Percentiles rank a stretch among this genome's conserved stretches.
These are phyloP conservation scores for Aspergillus affinis DNA, from an alignment of 495 filamentous ascomycete species.

Conservation along the genomic window DNA sequence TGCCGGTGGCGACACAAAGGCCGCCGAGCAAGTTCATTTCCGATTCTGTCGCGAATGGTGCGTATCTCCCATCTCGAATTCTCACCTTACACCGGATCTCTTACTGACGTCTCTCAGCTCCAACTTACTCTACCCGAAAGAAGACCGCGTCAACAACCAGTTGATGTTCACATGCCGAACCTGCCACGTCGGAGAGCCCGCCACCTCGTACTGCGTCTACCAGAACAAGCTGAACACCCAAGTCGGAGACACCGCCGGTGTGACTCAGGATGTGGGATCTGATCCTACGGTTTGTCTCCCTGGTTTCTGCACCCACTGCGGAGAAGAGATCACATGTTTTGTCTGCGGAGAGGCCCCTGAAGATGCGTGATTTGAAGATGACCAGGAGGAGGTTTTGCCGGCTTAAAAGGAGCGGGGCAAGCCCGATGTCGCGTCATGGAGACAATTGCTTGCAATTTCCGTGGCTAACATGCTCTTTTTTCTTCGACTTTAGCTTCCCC, in stretches of 20 bases:
- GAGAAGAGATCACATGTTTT: conserved; percentile 49
- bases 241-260: conserved; percentile 92
- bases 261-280: conserved; percentile 91
- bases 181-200: conserved; percentile 83
- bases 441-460: conserved; percentile 15
- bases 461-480: conserved; percentile 48
- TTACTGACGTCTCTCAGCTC: conserved; percentile 50
- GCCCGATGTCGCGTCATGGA: conserved; percentile 10
- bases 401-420: conserved; percentile 5
- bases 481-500: conserved; percentile 68
- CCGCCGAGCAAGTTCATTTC: conserved; percentile 83
- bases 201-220: conserved; percentile 84
- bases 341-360: conserved; percentile 37
- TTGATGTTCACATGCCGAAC: conserved; percentile 84
- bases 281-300: conserved; percentile 92
- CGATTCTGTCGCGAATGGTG: conserved; percentile 96
- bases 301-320: conserved; percentile 54
- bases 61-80: conserved; percentile 12
- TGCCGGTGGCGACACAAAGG: conserved; percentile 52
- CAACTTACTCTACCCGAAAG: conserved; percentile 97
- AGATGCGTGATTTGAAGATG: conserved; percentile 17
- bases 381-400: conserved; percentile 14
- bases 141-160: conserved; percentile 66
- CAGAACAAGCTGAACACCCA: conserved; percentile 86
- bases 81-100: not conserved